Percentiles rank a stretch among this genome's conserved stretches.
phyloP scores from a whole-genome alignment of 2,329 filamentous ascomycete genomes.

The Colletotrichum siamense region DNA sequence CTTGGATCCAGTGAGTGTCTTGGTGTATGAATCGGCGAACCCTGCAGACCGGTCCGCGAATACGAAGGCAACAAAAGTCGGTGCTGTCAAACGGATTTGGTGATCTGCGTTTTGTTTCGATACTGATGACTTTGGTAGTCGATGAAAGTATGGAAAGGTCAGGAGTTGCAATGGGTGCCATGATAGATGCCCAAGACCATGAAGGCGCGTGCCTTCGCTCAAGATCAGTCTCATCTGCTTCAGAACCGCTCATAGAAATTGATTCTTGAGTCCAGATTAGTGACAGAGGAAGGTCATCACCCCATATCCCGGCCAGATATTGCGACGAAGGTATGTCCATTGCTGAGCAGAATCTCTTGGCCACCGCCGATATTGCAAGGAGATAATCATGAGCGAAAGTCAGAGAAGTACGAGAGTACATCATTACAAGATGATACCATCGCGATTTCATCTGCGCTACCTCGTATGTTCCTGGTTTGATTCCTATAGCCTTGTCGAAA shows the following conservation, averaged over 20 bases:
- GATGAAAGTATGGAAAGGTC: neutral
- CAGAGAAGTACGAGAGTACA: neutral
- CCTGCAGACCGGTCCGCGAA: neutral
- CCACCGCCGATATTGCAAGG: neutral
- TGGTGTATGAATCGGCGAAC: neutral
- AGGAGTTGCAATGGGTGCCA: neutral
- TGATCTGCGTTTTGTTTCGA: neutral
- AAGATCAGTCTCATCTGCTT: neutral
- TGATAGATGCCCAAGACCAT: neutral
- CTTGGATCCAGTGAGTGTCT: neutral
- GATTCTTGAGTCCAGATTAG: neutral
- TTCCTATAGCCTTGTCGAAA: neutral
- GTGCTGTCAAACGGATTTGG: neutral
- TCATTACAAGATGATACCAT: neutral
- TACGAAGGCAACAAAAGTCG: neutral
- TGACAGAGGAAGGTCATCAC: neutral
- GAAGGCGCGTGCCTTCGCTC: neutral
- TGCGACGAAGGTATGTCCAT: neutral
- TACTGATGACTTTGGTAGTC: neutral
- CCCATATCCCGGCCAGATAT: neutral
- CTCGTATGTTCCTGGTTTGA: neutral
- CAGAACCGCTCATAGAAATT: neutral
- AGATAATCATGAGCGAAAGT: neutral
- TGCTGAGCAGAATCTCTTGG: neutral
- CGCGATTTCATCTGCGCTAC: neutral